These are phyloP conservation scores for Xylariaceae sp. DNA, from an alignment of 2,329 filamentous ascomycete species.

Conservation along the genomic window DNA sequence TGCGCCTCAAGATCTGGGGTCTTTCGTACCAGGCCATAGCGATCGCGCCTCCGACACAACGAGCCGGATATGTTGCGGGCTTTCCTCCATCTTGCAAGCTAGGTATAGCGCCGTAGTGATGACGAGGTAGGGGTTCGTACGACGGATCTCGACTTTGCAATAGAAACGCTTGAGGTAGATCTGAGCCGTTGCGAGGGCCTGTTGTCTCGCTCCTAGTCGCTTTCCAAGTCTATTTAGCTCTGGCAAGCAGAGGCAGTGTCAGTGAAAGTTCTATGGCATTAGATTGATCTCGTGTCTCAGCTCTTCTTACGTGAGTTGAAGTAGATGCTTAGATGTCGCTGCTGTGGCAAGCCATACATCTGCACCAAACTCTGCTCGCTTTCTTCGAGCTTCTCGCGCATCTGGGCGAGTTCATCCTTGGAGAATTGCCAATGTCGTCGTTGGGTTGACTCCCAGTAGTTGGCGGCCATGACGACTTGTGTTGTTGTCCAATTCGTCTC, in stretches of 20 bases:
- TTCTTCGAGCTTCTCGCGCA: constrained; percentile 73
- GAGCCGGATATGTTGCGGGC: constrained; percentile 89
- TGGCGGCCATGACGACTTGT: constrained; percentile 69
- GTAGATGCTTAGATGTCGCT: constrained; percentile 81
- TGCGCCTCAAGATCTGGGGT: no score
- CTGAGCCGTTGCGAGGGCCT: constrained; percentile 89
- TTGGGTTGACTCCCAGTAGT: constrained; percentile 96
- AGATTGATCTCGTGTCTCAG: no score
- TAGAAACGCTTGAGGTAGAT: constrained; percentile 95
- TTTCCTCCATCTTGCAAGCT: constrained; percentile 97
- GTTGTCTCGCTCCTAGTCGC: constrained; percentile 79
- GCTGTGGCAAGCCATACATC: constrained; percentile 77
- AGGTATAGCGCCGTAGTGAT: constrained; percentile 92
- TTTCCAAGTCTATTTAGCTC: constrained; percentile 81
- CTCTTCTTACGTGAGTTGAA: constrained; percentile 73
- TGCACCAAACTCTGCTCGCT: constrained; percentile 70
- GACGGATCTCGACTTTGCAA: constrained; percentile 81
- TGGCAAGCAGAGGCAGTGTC: constrained; percentile 36
- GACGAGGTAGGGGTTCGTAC: constrained; percentile 89
- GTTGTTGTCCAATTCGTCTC: background rate
- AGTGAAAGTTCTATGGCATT: no score
- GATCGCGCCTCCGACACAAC: constrained; percentile 82
- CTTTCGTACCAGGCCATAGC: constrained; percentile 66
- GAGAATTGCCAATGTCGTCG: constrained; percentile 87
- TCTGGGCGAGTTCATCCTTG: constrained; percentile 70